phyloP scores from a whole-genome alignment of 139 green algal species.

The Chlamydomonas eustigma region DNA sequence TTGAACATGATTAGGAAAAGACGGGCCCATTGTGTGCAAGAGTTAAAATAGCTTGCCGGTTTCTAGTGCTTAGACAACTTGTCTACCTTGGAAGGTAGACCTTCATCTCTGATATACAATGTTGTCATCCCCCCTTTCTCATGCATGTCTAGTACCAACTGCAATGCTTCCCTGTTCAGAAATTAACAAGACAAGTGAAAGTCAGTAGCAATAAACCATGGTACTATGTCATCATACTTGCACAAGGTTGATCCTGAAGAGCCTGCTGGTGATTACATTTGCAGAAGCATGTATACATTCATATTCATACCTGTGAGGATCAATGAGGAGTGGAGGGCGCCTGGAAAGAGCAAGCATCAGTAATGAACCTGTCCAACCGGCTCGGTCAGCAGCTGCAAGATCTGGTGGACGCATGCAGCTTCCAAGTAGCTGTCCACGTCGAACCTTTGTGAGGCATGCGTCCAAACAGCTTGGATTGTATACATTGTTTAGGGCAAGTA shows the following conservation, averaged over 20 bases:
- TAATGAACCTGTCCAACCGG: background rate
- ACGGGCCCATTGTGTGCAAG: too few relatives aligned
- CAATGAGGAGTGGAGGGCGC: background rate
- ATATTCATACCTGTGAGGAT: background rate
- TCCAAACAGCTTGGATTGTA: too few relatives aligned
- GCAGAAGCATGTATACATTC: too few relatives aligned
- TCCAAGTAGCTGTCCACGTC: background rate
- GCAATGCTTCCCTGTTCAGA: background rate
- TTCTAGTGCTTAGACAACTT: too few relatives aligned
- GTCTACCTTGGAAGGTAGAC: background rate
- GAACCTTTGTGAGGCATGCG: background rate
- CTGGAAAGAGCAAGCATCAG: background rate
- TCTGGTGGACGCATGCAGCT: background rate
- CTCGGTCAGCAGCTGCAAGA: background rate
- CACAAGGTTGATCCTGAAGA: background rate
- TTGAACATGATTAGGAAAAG: too few relatives aligned
- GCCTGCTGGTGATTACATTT: too few relatives aligned
- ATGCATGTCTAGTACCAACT: background rate
- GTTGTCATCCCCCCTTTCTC: background rate
- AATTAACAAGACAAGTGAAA: background rate
- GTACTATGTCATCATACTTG: too few relatives aligned
- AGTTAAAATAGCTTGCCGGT: too few relatives aligned
- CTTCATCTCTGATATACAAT: background rate
- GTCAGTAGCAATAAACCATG: too few relatives aligned
- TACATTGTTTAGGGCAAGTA: too few relatives aligned